Base-by-base conservation (phyloP, 2,329 filamentous ascomycete species). In the Ophiostoma angusticollis region DNA sequence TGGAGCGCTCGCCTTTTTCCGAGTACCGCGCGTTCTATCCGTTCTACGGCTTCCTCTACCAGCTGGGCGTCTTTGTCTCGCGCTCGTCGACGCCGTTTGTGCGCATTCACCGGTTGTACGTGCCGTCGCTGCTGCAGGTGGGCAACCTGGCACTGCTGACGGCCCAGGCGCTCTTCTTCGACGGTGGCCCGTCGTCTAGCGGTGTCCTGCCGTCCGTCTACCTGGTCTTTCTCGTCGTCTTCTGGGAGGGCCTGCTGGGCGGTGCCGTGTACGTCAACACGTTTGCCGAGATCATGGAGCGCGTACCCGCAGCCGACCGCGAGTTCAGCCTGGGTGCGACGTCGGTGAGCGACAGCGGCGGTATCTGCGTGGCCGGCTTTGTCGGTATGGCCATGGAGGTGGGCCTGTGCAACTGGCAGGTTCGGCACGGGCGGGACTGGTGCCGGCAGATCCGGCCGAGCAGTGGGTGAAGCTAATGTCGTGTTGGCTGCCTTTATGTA, bases 191-290 rank as follows among this genome's bases (percentile, higher is more conserved):
- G 5, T 70, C 80, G 54, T 93, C n/a, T n/a, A n/a, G n/a, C n/a
- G n/a, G n/a, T n/a, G n/a, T 91, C 53, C 72, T 96, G 13, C 87
- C 89, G 0, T 83, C 66, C 19, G 82, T 95, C 18, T 95, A 85
- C 54, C 51, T 94, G n/a, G 66, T 96, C 1, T 95, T 94, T 52
- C 43, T 73, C 17, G 65, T 96, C 44, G 68, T 95, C 16, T 91
- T 96, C 53, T 96, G 89, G 89, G 91, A 96, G 57, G 91, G 91
- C 0, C 58, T 96, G 11, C 65, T 98, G 0, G 91, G 91, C 1
- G 91, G 91, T 0, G 68, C 85, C 4, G 91, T 96, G 0, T 98
- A 98, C 52, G 87, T 96, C 43, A 93, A 89, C 52, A 94, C 87
- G 0, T 98, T 96, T 58, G 85, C 87, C 0, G 84, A 93, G 55